A percentile compares a stretch with the other conserved stretches of the same genome.
Conservation (phyloP, 2,329 filamentous ascomycete species). For the Lithohypha guttulata region DNA sequence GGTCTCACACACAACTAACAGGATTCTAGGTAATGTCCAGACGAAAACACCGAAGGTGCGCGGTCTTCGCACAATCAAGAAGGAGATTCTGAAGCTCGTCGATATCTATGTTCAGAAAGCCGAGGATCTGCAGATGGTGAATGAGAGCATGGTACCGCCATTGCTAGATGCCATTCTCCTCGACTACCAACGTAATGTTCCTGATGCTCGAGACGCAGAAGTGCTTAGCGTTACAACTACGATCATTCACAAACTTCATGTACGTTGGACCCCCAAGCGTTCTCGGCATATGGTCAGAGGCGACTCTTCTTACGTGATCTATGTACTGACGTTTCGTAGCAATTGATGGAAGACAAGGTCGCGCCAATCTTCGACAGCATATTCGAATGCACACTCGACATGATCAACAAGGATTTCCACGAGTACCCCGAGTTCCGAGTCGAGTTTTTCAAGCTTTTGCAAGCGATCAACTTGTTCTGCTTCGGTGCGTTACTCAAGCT, state of each 20-base stretch:
- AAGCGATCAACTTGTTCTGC: slow-evolving; percentile 93
- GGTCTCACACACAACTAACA: slow-evolving; percentile 16
- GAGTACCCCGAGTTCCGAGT: slow-evolving; percentile 97
- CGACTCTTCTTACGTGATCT: slow-evolving; percentile 19
- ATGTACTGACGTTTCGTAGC: slow-evolving; percentile 41
- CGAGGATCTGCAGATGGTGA: slow-evolving; percentile 87
- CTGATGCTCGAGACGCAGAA: slow-evolving; percentile 89
- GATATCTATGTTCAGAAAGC: slow-evolving; percentile 98
- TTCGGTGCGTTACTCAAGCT: slow-evolving; percentile 91
- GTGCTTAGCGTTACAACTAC: slow-evolving; percentile 96
- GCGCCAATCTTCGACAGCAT: slow-evolving; percentile 97
- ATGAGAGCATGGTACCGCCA: slow-evolving; percentile 88
- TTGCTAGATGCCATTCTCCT: slow-evolving; percentile 85
- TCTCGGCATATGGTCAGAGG: slow-evolving; percentile 41
- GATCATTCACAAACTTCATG: slow-evolving; percentile 90
- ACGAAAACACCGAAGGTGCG: slow-evolving; percentile 97
- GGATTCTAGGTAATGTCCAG: slow-evolving; percentile 62
- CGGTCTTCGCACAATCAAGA: slow-evolving; percentile 94
- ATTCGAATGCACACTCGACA: slow-evolving; percentile 95
- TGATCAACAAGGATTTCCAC: slow-evolving; percentile 99
- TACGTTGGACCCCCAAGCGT: slow-evolving; percentile 52
- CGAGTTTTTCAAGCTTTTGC: slow-evolving; percentile 96
- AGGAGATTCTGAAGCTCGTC: slow-evolving; percentile 96
- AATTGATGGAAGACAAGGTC: slow-evolving; percentile 95
- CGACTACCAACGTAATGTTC: slow-evolving; percentile 95